These are phyloP conservation scores for Claviceps digitariae DNA, from an alignment of 2,329 filamentous ascomycete species.

Conservation along the genomic window DNA sequence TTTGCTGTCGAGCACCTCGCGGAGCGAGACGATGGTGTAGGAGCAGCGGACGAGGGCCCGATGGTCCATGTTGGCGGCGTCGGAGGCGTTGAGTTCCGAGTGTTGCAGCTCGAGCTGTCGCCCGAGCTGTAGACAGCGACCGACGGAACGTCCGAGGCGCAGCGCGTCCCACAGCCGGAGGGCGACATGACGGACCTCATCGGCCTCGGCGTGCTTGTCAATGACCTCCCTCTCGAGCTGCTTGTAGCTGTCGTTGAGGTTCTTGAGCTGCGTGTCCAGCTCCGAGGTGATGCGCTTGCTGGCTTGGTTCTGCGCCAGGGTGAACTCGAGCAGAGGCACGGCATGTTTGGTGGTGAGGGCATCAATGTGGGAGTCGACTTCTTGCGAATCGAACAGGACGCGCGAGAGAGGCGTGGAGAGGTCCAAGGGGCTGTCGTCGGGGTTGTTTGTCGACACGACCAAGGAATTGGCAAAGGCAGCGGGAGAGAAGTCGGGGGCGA, in stretches of 20 bases:
- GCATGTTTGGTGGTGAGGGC: constrained; percentile 74
- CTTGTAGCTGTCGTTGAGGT: constrained; percentile 71
- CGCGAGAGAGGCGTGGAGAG: constrained; percentile 86
- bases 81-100: constrained; percentile 39
- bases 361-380: constrained; percentile 93
- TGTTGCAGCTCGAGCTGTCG: constrained; percentile 81
- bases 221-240: constrained; percentile 78
- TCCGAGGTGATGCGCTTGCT: constrained; percentile 60
- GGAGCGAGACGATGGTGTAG: constrained; percentile 62
- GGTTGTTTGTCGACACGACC: constrained; percentile 81
- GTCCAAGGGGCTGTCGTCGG: constrained; percentile 78
- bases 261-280: constrained; percentile 67
- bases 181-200: constrained; percentile 66
- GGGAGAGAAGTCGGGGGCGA: constrained; percentile 70
- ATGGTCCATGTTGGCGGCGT: constrained; percentile 54
- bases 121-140: constrained; percentile 66
- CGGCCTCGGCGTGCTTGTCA: constrained; percentile 71
- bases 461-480: constrained; percentile 77
- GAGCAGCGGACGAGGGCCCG: constrained; percentile 69
- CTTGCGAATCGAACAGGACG: constrained; percentile 91
- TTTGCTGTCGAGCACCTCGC: constrained; percentile 57
- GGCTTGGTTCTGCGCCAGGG: constrained; percentile 57
- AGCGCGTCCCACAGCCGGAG: constrained; percentile 71
- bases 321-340: constrained; percentile 66
- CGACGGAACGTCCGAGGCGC: constrained; percentile 61